Evolutionary conservation across 352 stramenopile species (phyloP), one percentile per base, ranked within the genome.

Genomic region (Pythium insidiosum): DNA sequence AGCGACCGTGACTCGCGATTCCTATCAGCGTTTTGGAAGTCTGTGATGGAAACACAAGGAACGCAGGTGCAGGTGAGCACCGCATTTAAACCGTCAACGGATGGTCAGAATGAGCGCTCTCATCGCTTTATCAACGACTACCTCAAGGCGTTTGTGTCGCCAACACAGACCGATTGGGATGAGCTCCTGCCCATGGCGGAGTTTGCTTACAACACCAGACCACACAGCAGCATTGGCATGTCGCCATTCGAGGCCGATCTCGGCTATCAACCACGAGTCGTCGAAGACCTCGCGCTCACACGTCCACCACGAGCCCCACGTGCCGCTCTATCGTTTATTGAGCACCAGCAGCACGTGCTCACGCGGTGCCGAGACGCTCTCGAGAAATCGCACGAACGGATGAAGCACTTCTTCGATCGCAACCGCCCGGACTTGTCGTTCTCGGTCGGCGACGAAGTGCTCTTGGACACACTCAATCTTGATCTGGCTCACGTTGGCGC

Each of bases 401-500:
- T 46, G 37, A 38, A 38, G 19, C 13, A 18, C 13, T 24, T 34
- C 1, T 53, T 29, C 29, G 46, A 46, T 23, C 46, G 35, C 46
- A 61, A 56, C 29, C 36, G 42, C 3, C 46, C 46, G 22, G 15
- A 15, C 10, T 16, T 48, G 2, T 19, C 13, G 22, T 50, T 56
- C 24, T 5, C 36, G 9, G 22, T 53, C n/a, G 38, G 36, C n/a
- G 46, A 61, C 34, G 15, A 35, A 38, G 46, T 61, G 1, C 36
- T 61, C 19, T 37, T 56, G 6, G 46, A 61, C n/a, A 61, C 53
- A 2, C 38, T 37, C 23, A 54, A 61, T 20, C 26, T 61, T 4
- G 34, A 47, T 16, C 30, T 45, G 6, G 18, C 13, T 18, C 41
- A 61, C 25, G n/a, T 41, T 13, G 46, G 53, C 12, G 44, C 42